A percentile compares a stretch with the other conserved stretches of the same genome.
Evolutionary conservation across 108 stramenopile genomes (phyloP).

Genomic region (Cylindrotheca closterium): DNA sequence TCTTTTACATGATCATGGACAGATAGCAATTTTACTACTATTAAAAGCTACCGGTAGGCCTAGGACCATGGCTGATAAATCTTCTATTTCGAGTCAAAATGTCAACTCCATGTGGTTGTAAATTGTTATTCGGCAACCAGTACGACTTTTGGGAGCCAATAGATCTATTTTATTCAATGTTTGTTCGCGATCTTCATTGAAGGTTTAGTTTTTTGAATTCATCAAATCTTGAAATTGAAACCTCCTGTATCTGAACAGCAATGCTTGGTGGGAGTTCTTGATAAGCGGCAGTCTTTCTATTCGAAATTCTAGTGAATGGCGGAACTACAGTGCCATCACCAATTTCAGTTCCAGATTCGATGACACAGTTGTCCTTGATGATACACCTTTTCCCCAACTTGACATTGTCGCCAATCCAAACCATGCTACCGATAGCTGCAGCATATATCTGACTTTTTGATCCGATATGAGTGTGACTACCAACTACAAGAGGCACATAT

Average conservation of each 20-base stretch:
- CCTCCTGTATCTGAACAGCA: constrained; percentile 35
- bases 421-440: constrained; percentile 53
- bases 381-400: constrained; percentile 46
- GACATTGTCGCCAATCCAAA: constrained; percentile 46
- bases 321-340: constrained; percentile 53
- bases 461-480: constrained; percentile 49
- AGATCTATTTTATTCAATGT: too few species aligned
- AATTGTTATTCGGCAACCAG: too few species aligned
- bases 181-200: too few species aligned
- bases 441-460: constrained; percentile 39
- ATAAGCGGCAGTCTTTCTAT: not conserved
- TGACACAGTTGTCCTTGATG: constrained; percentile 51
- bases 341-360: constrained; percentile 32
- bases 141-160: too few species aligned
- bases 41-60: too few species aligned
- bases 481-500: constrained; percentile 37
- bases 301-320: constrained; percentile 50
- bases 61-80: too few species aligned
- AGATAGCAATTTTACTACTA: too few species aligned
- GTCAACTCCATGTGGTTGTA: too few species aligned
- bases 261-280: constrained; percentile 39
- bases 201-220: constrained; percentile 31
- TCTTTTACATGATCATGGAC: too few species aligned
- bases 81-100: too few species aligned
- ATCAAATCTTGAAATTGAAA: constrained; percentile 31